Evolutionary conservation across 2,329 filamentous ascomycete genomes (phyloP).

Genomic region (Cladorrhinum sp.): DNA sequence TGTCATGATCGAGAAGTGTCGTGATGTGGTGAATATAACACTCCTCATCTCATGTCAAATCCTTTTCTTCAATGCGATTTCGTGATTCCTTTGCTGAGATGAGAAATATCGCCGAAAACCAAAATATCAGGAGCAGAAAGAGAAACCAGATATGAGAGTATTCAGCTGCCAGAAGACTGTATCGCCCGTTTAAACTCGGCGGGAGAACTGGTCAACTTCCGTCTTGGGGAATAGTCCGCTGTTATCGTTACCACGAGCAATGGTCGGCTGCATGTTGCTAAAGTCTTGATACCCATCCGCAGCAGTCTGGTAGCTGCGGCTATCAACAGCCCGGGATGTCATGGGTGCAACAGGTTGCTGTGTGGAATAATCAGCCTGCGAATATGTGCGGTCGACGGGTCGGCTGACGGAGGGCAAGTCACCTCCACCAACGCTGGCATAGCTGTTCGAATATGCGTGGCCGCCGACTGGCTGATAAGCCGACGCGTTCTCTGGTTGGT

Average conservation of each 20-base stretch:
- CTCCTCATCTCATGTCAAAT: no score
- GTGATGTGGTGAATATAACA: no score
- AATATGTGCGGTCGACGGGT: not conserved
- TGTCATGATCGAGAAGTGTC: no score
- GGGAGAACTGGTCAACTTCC: not conserved
- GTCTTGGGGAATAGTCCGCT: not conserved
- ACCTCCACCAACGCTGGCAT: not conserved
- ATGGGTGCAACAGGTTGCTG: not conserved
- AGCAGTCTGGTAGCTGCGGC: not conserved
- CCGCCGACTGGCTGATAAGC: not conserved
- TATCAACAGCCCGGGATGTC: not conserved
- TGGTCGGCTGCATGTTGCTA: not conserved
- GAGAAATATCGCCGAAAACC: not conserved
- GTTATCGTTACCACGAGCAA: not conserved
- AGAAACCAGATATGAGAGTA: no score
- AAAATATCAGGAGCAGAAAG: no score
- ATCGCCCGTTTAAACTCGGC: not conserved
- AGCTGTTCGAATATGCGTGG: not conserved
- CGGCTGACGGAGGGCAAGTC: not conserved
- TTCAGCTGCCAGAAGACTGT: not conserved
- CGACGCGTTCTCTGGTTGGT: not conserved
- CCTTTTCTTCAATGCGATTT: no score
- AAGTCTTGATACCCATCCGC: not conserved
- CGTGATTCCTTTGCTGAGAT: not conserved
- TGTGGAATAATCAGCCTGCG: not conserved